Conservation (phyloP, 2,329 filamentous ascomycete genomes). For the Sporothrix sp. region DNA sequence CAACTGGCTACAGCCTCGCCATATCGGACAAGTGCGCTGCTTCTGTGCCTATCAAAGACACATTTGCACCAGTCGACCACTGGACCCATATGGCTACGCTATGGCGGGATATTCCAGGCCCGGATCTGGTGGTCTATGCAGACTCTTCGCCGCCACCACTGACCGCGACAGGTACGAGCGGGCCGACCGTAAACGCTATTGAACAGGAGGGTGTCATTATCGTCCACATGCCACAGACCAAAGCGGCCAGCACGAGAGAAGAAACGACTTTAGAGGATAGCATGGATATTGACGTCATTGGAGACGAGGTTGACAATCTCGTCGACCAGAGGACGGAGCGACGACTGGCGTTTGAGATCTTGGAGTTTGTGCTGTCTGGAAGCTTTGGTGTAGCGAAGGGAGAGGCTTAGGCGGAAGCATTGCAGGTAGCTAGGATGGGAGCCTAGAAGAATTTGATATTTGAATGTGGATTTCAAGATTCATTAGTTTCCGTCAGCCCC, state of each 20-base stretch:
- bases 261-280: background rate
- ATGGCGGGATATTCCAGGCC: slow-evolving; percentile 76
- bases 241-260: background rate
- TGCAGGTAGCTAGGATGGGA: too few species aligned
- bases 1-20: slow-evolving; percentile 69
- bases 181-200: slow-evolving; percentile 34
- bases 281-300: background rate
- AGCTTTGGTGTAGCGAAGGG: slow-evolving; percentile 24
- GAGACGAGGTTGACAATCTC: background rate
- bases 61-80: slow-evolving; percentile 75
- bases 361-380: slow-evolving; percentile 60
- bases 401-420: background rate
- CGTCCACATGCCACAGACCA: slow-evolving; percentile 35
- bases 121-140: slow-evolving; percentile 64
- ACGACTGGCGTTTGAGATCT: slow-evolving; percentile 75
- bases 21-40: slow-evolving; percentile 67
- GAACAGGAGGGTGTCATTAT: slow-evolving; percentile 36
- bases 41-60: slow-evolving; percentile 63
- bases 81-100: slow-evolving; percentile 97
- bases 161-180: slow-evolving; percentile 6
- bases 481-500: too few species aligned
- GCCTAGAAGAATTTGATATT: too few species aligned
- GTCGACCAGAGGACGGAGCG: slow-evolving; percentile 62
- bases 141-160: slow-evolving; percentile 8
- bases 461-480: too few species aligned